These are phyloP conservation scores for Spizellomyces sp. DNA, from an alignment of 192 early-diverging fungal species.

Conservation along the genomic window DNA sequence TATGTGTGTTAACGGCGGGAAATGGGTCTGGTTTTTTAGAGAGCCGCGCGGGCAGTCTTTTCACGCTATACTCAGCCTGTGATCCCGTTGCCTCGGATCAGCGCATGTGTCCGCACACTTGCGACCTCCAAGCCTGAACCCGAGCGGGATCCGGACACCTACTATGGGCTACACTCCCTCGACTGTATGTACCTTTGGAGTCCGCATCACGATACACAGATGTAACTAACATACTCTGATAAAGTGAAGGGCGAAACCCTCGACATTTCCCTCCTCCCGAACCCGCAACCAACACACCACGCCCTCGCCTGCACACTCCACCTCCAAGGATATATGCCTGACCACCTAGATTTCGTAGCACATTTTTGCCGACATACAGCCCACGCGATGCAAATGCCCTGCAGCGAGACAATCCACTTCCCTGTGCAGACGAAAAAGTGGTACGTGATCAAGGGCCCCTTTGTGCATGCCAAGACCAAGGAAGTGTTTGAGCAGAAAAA, in stretches of 20 bases:
- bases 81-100: no score
- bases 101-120: no score
- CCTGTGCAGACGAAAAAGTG: conserved; percentile 75
- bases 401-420: conserved; percentile 68
- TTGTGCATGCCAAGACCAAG: conserved; percentile 94
- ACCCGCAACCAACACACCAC: conserved; percentile 58
- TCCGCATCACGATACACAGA: no score
- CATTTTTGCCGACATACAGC: conserved; percentile 86
- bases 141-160: no score
- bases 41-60: no score
- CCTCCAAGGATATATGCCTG: conserved; percentile 76
- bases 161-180: no score
- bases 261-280: conserved; percentile 37
- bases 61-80: no score
- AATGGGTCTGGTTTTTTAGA: no score
- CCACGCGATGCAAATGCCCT: conserved; percentile 70
- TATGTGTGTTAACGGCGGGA: no score
- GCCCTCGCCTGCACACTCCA: conserved; percentile 75
- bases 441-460: conserved; percentile 90
- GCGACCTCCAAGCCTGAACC: no score
- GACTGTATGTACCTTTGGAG: no score
- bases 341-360: conserved; percentile 84
- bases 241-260: conserved; percentile 8
- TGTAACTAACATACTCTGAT: no score
- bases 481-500: conserved; percentile 96